These are phyloP conservation scores for Heterobasidion occidentale DNA, from an alignment of 1,284 basidiomycete species.

Conservation along the genomic window DNA sequence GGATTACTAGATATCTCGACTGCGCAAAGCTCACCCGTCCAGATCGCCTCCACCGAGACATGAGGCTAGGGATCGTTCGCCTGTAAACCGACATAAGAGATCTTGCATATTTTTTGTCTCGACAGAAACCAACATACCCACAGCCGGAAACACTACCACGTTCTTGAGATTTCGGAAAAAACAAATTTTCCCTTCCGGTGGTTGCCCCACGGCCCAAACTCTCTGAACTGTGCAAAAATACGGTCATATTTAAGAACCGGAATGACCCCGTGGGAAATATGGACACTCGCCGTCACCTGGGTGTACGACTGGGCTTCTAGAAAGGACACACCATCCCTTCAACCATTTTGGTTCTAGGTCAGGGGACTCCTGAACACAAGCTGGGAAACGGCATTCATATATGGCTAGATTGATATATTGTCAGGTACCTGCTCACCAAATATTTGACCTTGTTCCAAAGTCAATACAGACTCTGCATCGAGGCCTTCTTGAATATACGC, in stretches of 20 bases:
- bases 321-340: conserved; percentile 47
- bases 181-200: conserved; percentile 48
- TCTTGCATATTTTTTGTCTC: background rate
- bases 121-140: conserved; percentile 29
- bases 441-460: conserved; percentile 42
- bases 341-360: conserved; percentile 40
- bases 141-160: conserved; percentile 63
- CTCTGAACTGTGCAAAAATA: conserved; percentile 45
- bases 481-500: conserved; percentile 37
- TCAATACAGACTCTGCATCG: conserved; percentile 36
- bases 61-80: conserved; percentile 55
- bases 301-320: conserved; percentile 56
- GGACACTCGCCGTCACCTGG: conserved; percentile 49
- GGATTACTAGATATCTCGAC: background rate
- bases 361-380: conserved; percentile 41
- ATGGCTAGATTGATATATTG: background rate
- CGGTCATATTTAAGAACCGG: background rate
- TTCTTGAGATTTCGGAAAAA: conserved; percentile 59
- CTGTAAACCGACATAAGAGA: conserved; percentile 22
- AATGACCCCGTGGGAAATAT: background rate
- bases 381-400: conserved; percentile 20
- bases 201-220: conserved; percentile 64
- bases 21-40: conserved; percentile 45
- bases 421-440: conserved; percentile 35
- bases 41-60: conserved; percentile 68